These are phyloP conservation scores for Avena atlantica DNA, from an alignment of 176 grass and related monocot species.

Conservation along the genomic window DNA sequence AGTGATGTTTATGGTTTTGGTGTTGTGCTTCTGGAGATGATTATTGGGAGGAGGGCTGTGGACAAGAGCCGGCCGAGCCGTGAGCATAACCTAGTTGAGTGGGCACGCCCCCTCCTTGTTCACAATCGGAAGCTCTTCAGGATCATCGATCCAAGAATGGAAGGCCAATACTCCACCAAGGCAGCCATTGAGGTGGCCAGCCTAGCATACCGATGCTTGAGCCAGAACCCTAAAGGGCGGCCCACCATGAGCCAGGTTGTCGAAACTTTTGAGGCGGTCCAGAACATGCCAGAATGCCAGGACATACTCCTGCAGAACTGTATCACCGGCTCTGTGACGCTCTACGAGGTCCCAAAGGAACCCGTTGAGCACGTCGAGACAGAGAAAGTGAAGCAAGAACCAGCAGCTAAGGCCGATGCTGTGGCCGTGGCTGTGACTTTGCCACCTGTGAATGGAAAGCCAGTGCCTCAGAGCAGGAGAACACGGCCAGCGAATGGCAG, in stretches of 20 bases:
- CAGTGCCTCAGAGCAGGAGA: slow-evolving; percentile 64
- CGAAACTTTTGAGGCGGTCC: slow-evolving; percentile 58
- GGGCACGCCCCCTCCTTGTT: slow-evolving; percentile 87
- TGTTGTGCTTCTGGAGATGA: slow-evolving; percentile 89
- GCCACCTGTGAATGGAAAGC: slow-evolving; percentile 47
- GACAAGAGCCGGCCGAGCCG: slow-evolving; percentile 79
- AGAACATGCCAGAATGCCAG: slow-evolving; percentile 74
- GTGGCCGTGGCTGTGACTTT: background rate
- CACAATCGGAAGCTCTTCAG: slow-evolving; percentile 83
- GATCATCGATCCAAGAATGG: slow-evolving; percentile 93
- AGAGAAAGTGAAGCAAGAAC: slow-evolving; percentile 58
- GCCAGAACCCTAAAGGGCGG: slow-evolving; percentile 88
- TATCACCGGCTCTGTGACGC: slow-evolving; percentile 65
- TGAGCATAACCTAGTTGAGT: slow-evolving; percentile 91
- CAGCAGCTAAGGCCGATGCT: slow-evolving; percentile 21
- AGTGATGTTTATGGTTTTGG: slow-evolving; percentile 98
- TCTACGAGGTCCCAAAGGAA: slow-evolving; percentile 78
- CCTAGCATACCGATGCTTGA: slow-evolving; percentile 82
- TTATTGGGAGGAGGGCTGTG: slow-evolving; percentile 86
- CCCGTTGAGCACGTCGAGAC: slow-evolving; percentile 44
- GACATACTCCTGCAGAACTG: slow-evolving; percentile 62
- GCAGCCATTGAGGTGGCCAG: slow-evolving; percentile 68
- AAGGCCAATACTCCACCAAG: slow-evolving; percentile 83
- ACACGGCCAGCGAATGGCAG: slow-evolving; percentile 69
- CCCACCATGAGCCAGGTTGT: slow-evolving; percentile 82